Conservation (phyloP, 805 yeast species). For the Komagataella ulmi region DNA sequence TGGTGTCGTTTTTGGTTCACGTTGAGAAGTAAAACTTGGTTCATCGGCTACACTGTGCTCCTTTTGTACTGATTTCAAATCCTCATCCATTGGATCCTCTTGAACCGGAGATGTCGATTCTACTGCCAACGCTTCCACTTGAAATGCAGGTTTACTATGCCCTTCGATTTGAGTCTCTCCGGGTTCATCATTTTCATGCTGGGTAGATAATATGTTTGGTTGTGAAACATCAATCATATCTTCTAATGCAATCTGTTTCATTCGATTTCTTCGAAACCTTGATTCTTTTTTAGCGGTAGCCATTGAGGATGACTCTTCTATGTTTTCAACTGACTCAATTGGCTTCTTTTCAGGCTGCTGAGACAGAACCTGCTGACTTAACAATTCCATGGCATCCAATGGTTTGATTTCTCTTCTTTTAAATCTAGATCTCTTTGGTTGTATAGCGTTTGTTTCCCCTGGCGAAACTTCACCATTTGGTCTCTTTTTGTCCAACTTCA, state of each 20-base stretch:
- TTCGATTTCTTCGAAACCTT: background rate
- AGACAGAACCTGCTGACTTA: background rate
- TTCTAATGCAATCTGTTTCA: background rate
- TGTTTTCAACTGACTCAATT: background rate
- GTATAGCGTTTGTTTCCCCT: background rate
- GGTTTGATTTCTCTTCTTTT: conserved; percentile 1
- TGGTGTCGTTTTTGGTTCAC: background rate
- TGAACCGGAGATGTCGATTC: background rate
- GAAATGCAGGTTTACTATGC: too few species aligned
- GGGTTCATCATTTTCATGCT: background rate
- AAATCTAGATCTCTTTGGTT: background rate
- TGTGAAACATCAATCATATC: background rate
- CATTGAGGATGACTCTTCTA: background rate
- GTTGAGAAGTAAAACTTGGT: background rate
- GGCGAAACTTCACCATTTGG: background rate
- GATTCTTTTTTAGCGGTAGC: background rate
- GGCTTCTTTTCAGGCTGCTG: background rate
- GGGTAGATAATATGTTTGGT: background rate
- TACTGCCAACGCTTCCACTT: too few species aligned
- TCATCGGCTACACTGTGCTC: background rate
- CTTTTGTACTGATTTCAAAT: background rate
- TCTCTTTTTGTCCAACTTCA: background rate
- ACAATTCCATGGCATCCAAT: conserved; percentile 1
- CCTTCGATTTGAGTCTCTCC: background rate
- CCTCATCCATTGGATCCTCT: background rate